Evolutionary conservation across 352 stramenopile genomes (phyloP).

Genomic region (Globisporangium takayamanum): DNA sequence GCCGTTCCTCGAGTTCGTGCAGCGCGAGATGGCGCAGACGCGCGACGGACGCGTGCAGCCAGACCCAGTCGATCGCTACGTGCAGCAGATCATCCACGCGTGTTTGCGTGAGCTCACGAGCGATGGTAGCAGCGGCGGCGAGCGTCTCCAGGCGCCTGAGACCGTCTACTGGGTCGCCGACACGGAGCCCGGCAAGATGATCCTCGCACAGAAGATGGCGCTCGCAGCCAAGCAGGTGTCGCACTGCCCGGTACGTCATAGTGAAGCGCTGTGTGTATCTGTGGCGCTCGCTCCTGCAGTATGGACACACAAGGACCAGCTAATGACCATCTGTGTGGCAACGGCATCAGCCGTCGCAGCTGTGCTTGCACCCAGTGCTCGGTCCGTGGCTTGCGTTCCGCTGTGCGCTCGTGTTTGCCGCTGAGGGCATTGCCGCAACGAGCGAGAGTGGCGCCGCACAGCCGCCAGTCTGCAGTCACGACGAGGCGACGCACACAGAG

Average conservation of each 20-base stretch:
- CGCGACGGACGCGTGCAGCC: conserved; percentile 22
- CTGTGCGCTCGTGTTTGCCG: conserved; percentile 45
- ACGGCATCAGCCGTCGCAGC: conserved; percentile 39
- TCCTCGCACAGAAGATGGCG: conserved; percentile 66
- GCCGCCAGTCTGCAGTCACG: conserved; percentile 31
- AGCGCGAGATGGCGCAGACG: conserved; percentile 21
- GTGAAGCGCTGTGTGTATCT: background rate
- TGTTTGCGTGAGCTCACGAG: conserved; percentile 21
- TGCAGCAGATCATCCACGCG: conserved; percentile 31
- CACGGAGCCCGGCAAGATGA: conserved; percentile 62
- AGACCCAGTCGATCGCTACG: conserved; percentile 54
- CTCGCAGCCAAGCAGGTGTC: conserved; percentile 37
- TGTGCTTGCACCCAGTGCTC: conserved; percentile 56
- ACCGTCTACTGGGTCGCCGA: conserved; percentile 62
- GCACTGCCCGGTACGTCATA: conserved; percentile 30
- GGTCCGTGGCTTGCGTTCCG: conserved; percentile 68
- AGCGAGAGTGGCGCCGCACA: conserved; percentile 10
- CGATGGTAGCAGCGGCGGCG: background rate
- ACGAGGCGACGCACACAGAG: conserved; percentile 27
- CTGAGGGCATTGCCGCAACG: conserved; percentile 18
- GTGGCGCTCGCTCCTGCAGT: background rate
- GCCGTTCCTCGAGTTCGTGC: conserved; percentile 38
- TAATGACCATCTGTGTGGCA: too few species aligned
- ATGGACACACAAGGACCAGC: background rate
- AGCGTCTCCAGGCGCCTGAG: conserved; percentile 17